Percentiles rank a stretch among this genome's conserved stretches.
These are phyloP conservation scores for Asterella californica DNA, from an alignment of 225 moss, liverwort and hornwort species.

Conservation along the genomic window DNA sequence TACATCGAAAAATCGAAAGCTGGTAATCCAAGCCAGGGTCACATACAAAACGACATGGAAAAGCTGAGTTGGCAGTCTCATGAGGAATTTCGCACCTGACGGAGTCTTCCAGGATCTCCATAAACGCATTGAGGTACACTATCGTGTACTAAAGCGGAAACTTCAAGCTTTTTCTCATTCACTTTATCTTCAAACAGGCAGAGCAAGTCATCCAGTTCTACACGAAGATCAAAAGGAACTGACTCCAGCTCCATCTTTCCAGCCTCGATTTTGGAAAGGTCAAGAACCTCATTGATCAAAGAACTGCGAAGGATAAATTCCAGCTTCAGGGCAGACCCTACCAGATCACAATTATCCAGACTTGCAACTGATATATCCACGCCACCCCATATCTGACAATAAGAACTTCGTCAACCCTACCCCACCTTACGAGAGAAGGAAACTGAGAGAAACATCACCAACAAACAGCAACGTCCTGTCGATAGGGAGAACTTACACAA, in stretches of 20 bases:
- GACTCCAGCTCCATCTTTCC: slow-evolving; percentile 91
- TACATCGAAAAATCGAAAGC: too few species aligned
- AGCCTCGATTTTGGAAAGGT: slow-evolving; percentile 91
- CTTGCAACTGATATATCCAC: not conserved
- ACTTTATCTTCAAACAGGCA: slow-evolving; percentile 84
- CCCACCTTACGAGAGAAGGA: not conserved
- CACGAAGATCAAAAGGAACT: slow-evolving; percentile 71
- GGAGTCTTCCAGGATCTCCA: slow-evolving; percentile 88
- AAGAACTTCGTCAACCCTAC: not conserved
- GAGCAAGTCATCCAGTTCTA: slow-evolving; percentile 75
- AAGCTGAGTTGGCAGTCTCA: not conserved
- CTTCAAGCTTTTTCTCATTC: slow-evolving; percentile 70
- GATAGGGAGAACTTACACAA: slow-evolving; percentile 51
- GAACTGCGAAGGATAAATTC: slow-evolving; percentile 31
- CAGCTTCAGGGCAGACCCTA: not conserved
- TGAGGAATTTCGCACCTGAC: slow-evolving; percentile 54
- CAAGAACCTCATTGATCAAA: slow-evolving; percentile 92
- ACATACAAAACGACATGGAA: not conserved
- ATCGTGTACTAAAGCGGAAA: slow-evolving; percentile 76
- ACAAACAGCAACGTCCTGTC: slow-evolving; percentile 39
- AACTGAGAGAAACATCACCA: not conserved
- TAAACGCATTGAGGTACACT: slow-evolving; percentile 57
- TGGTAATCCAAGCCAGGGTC: too few species aligned
- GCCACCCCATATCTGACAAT: not conserved
- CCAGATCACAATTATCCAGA: not conserved